These are phyloP conservation scores for Epichloe brachyelytri DNA, from an alignment of 2,329 filamentous ascomycete genomes.

Conservation along the genomic window DNA sequence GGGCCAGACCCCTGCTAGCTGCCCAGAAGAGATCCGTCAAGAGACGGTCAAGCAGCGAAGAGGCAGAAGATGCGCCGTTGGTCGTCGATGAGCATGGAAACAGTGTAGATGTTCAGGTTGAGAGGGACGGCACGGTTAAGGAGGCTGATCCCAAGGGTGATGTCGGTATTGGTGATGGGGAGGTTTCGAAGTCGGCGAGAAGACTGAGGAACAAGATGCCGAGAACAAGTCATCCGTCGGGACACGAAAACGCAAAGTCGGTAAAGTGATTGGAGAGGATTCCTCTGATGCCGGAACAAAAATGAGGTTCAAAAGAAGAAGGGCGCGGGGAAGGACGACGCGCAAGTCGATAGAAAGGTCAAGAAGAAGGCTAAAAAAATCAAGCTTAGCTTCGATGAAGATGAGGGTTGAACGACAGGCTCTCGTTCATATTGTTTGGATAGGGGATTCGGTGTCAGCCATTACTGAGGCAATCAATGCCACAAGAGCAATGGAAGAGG, in stretches of 20 bases:
- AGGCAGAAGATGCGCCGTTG: slow-evolving; percentile 65
- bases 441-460: not conserved
- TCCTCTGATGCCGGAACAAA: slow-evolving; percentile 15
- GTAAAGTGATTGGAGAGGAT: slow-evolving; percentile 22
- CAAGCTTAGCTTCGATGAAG: slow-evolving; percentile 54
- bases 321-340: slow-evolving; percentile 9
- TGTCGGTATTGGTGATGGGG: slow-evolving; percentile 8
- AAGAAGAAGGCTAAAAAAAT: slow-evolving; percentile 51
- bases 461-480: not conserved
- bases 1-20: slow-evolving; percentile 39
- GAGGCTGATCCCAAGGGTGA: slow-evolving; percentile 15
- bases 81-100: slow-evolving; percentile 64
- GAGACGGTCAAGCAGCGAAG: slow-evolving; percentile 48
- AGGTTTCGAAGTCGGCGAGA: slow-evolving; percentile 20
- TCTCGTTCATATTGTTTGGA: not conserved
- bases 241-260: slow-evolving; percentile 41
- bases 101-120: slow-evolving; percentile 38
- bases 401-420: slow-evolving; percentile 29
- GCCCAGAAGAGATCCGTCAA: slow-evolving; percentile 35
- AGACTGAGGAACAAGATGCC: slow-evolving; percentile 12
- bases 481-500: not conserved
- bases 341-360: slow-evolving; percentile 18
- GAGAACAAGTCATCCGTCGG: slow-evolving; percentile 20
- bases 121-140: slow-evolving; percentile 27
- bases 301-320: slow-evolving; percentile 4